phyloP scores from a whole-genome alignment of 768 basidiomycete genomes.

The Trametes punicea region DNA sequence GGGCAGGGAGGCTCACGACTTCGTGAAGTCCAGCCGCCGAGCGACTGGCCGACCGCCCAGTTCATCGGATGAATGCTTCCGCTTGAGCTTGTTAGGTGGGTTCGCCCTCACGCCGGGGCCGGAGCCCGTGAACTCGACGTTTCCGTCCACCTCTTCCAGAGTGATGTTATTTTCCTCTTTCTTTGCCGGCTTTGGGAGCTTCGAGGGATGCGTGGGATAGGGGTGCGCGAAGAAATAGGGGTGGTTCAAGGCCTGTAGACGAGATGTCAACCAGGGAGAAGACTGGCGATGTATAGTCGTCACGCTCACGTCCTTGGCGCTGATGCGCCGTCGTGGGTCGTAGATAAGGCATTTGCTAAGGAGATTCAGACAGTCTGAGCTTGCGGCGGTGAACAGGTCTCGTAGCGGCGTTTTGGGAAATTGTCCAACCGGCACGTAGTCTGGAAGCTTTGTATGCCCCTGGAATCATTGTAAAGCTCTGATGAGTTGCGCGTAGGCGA shows the following conservation, averaged over 20 bases:
- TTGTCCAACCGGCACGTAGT: constrained; percentile 83
- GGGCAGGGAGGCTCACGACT: neutral
- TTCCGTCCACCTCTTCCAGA: constrained; percentile 76
- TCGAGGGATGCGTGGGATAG: constrained; percentile 83
- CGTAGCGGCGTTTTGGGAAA: constrained; percentile 81
- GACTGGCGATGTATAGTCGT: neutral
- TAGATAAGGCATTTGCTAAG: constrained; percentile 77
- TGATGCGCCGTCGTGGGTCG: constrained; percentile 80
- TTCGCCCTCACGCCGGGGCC: constrained; percentile 52
- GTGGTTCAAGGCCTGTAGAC: constrained; percentile 72
- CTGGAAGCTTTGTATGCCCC: constrained; percentile 89
- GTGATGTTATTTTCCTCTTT: constrained; percentile 48
- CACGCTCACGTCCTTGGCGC: constrained; percentile 66
- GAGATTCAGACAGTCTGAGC: constrained; percentile 79
- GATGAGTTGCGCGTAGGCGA: neutral
- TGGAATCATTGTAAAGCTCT: constrained; percentile 32
- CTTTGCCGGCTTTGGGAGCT: constrained; percentile 72
- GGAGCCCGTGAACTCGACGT: constrained; percentile 49
- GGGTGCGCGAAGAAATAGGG: constrained; percentile 86
- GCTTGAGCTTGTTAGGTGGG: constrained; percentile 58
- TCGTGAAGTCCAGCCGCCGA: constrained; percentile 69
- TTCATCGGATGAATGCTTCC: constrained; percentile 62
- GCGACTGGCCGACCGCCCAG: constrained; percentile 53
- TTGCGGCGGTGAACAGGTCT: constrained; percentile 89
- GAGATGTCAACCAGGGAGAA: neutral